phyloP scores from a whole-genome alignment of 768 basidiomycete genomes.

The Naganishia randhawae region DNA sequence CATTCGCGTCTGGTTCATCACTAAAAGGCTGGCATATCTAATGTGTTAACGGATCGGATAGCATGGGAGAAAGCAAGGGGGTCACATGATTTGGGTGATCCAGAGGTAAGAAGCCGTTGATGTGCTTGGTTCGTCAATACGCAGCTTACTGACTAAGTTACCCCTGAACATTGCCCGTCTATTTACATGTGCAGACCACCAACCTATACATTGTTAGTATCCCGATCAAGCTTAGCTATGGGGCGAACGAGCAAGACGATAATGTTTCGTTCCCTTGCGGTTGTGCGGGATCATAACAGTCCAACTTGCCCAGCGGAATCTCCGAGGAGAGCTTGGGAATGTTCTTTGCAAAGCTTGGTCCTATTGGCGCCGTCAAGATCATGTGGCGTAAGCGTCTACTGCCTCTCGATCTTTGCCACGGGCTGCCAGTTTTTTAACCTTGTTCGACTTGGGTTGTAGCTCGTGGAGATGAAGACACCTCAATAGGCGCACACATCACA shows the following conservation, averaged over 20 bases:
- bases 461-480: slow-evolving; percentile 64
- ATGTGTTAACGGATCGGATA: slow-evolving; percentile 33
- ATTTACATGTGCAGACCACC: slow-evolving; percentile 63
- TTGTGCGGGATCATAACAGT: slow-evolving; percentile 24
- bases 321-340: slow-evolving; percentile 79
- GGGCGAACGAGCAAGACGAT: background rate
- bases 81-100: slow-evolving; percentile 82
- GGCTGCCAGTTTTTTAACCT: background rate
- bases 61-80: slow-evolving; percentile 89
- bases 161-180: background rate
- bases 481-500: slow-evolving; percentile 72
- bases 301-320: slow-evolving; percentile 81
- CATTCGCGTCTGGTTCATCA: background rate
- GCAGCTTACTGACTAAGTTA: background rate
- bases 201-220: slow-evolving; percentile 76
- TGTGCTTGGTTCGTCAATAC: background rate
- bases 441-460: slow-evolving; percentile 48
- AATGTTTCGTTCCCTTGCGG: background rate
- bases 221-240: background rate
- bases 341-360: slow-evolving; percentile 86
- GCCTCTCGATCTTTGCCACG: background rate
- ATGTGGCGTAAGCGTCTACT: slow-evolving; percentile 69
- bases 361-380: slow-evolving; percentile 71
- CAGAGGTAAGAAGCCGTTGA: slow-evolving; percentile 59
- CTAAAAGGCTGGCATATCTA: background rate